phyloP scores from a whole-genome alignment of 495 filamentous ascomycete species.

The Talaromyces nanjingensis region DNA sequence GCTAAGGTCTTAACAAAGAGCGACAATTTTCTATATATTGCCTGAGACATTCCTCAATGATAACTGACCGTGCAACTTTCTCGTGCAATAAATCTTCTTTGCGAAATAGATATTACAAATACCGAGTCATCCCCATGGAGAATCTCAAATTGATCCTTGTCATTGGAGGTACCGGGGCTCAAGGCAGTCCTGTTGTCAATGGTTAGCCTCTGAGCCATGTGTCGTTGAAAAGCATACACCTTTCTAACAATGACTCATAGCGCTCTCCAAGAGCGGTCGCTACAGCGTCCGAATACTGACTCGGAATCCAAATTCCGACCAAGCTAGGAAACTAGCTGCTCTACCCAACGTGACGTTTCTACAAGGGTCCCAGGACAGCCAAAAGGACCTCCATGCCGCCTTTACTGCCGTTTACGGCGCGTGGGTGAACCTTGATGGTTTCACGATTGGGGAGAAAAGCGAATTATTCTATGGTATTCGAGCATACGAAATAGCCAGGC shows the following conservation, averaged over 20 bases:
- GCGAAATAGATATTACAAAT: not conserved
- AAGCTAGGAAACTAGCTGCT: conserved; percentile 29
- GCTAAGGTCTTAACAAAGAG: not conserved
- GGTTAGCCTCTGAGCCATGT: conserved; percentile 11
- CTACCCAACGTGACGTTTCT: conserved; percentile 37
- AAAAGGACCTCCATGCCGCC: conserved; percentile 31
- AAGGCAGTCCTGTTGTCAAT: conserved; percentile 43
- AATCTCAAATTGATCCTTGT: conserved; percentile 24
- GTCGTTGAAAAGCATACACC: not conserved
- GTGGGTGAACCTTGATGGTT: conserved; percentile 49
- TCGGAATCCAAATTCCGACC: conserved; percentile 30
- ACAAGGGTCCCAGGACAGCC: conserved; percentile 35
- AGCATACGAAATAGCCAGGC: conserved; percentile 46
- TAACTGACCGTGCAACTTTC: not conserved
- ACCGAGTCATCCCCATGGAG: not conserved
- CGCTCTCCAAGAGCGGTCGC: conserved; percentile 29
- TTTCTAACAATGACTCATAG: conserved; percentile 7
- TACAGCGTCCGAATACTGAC: conserved; percentile 44
- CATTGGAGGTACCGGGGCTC: conserved; percentile 50
- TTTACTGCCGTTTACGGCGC: conserved; percentile 21
- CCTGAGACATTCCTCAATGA: not conserved
- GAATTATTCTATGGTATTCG: conserved; percentile 51
- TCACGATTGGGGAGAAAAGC: conserved; percentile 43
- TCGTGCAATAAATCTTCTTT: not conserved
- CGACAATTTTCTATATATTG: not conserved